A percentile compares a stretch with the other conserved stretches of the same genome.
Conservation (phyloP, 2,329 filamentous ascomycete species). For the Penicillium sp. region DNA sequence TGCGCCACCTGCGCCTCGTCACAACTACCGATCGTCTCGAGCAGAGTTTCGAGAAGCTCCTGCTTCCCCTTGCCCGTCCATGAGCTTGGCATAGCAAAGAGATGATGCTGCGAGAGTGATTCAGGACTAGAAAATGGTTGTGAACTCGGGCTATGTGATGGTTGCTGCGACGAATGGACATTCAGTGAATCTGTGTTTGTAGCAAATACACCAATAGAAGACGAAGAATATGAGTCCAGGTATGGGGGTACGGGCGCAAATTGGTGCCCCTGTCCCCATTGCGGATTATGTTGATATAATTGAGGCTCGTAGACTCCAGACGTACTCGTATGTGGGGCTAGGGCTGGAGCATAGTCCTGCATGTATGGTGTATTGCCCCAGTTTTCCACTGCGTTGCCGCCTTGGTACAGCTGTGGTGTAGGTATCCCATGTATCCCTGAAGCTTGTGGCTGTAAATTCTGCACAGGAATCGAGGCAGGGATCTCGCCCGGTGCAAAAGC, state of each 20-base stretch:
- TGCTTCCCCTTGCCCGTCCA: slow-evolving; percentile 28
- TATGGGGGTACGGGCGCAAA: background rate
- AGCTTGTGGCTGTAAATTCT: background rate
- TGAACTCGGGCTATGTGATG: background rate
- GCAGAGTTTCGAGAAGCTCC: slow-evolving; percentile 24
- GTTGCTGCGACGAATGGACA: background rate
- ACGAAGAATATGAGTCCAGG: slow-evolving; percentile 6
- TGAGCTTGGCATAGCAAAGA: slow-evolving; percentile 11
- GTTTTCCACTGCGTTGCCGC: background rate
- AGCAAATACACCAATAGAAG: background rate
- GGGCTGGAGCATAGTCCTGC: background rate
- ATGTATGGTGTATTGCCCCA: background rate
- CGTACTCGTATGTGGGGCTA: background rate
- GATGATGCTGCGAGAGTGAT: background rate
- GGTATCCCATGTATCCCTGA: background rate
- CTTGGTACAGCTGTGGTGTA: background rate
- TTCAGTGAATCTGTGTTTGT: background rate
- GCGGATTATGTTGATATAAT: slow-evolving; percentile 3
- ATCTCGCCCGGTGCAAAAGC: slow-evolving; percentile 5
- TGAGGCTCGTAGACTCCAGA: background rate
- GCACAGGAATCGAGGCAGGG: slow-evolving; percentile 5
- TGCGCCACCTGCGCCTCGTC: slow-evolving; percentile 26
- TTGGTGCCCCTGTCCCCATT: slow-evolving; percentile 2
- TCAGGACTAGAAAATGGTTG: background rate
- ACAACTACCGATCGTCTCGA: slow-evolving; percentile 29